Evolutionary conservation across 306 rosid genomes (phyloP), one percentile per base, ranked within the genome.

Genomic region (Glycine tomentella): DNA sequence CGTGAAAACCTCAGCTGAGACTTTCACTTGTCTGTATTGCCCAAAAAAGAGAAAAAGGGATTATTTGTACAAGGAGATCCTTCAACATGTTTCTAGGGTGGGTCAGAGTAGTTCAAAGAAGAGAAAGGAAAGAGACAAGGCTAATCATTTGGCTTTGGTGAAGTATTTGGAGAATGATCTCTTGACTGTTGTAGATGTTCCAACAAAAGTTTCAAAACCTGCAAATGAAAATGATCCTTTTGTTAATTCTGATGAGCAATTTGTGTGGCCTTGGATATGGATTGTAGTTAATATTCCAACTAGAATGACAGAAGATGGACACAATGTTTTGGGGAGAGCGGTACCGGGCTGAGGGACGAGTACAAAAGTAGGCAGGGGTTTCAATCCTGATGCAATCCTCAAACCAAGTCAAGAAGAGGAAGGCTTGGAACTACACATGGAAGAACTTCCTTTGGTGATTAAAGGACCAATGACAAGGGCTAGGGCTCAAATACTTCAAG

Each of bases 211-310:
- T 20, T 20, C 20, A 20, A 20, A 20, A 20, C 20, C 20, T 20
- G 20, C 20, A 20, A 1, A 20, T 20, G 20, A 20, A 20, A 20
- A 1, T 20, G 20, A 20, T 20, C 20, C 20, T 20, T 20, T 1
- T 20, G 20, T 20, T 20, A 20, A 20, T 20, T 20, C 85, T 15
- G 89, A 88, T 76, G 99, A 93, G 79, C 88, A 88, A 80, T 86
- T 93, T 74, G 97, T 95, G 76, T 91, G 97, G 97, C 99, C 99
- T 44, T 93, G 99, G 99, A 87, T 83, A 36, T 97, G 97, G 58
- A 68, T 95, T 36, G 93, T 91, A 34, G 97, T 90, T 57, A 95
- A 95, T 77, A 82, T 95, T 86, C 95, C 97, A 14, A 95, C 95
- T 45, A 85, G 51, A 65, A 84, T 81, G 49, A 7, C 86, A 20